Evolutionary conservation across 2,329 filamentous ascomycete genomes (phyloP), one percentile per base, ranked within the genome.

Genomic region (Botryosphaeria dothidea): DNA sequence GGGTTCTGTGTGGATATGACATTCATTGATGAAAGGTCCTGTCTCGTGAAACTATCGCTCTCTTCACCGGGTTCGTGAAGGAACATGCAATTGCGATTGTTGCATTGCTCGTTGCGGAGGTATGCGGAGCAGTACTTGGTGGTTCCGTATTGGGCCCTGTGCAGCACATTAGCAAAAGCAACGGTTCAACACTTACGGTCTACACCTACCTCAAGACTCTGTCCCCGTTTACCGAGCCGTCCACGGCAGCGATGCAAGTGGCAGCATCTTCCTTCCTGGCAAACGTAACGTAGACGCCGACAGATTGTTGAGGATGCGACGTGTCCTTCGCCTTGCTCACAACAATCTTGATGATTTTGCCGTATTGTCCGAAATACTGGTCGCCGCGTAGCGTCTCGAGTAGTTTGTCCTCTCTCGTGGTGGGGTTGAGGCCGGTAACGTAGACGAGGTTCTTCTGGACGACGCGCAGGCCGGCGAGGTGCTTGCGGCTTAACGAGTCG

Each of bases 81-180:
- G 77, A 99, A 99, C 87, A 97, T 99, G 82, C 95, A 99, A 68
- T 95, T 94, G 60, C 93, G 89, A 73, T 99, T 99, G 65, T 92
- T 93, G 79, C 95, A 99, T 69, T 90, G 90, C 78, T 99, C 95
- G 70, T 96, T 93, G 65, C 96, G 91, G 19, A 99, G 84, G 83
- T 96, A 99, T 3, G 95, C 94, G 0, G 95, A 99, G 77, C 95
- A 99, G 78, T 99, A 99, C 77, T 99, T 99, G 4, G 95, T 99
- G 0, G 95, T 99, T 25, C 95, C 95, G 69, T 89, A 90, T 75
- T 90, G 88, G 13, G 88, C 88, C 70, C 88, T 86, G 65, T 49
- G 11, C 62, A 29, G 19, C 17, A 23, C 11, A 23, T 65, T 36
- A 65, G 56, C 23, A 46, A n/a, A 23, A 21, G 17, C 21, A 31